Percentiles rank a stretch among this genome's conserved stretches.
These are phyloP conservation scores for Paecilomyces variotii DNA, from an alignment of 2,329 filamentous ascomycete species.

Conservation along the genomic window DNA sequence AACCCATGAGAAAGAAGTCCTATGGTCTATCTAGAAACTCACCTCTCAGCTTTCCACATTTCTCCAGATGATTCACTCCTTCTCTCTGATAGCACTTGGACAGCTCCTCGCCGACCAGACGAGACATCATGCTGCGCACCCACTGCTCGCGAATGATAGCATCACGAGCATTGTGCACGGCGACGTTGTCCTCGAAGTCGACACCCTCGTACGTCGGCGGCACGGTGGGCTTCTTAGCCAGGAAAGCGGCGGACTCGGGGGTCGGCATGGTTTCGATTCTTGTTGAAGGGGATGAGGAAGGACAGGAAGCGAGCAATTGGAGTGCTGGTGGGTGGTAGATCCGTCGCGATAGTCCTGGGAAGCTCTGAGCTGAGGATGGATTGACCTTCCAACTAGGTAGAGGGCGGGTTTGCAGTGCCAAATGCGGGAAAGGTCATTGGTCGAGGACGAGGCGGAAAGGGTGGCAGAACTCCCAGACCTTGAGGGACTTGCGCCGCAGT, in stretches of 20 bases:
- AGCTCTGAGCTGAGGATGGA: not conserved
- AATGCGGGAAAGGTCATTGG: not conserved
- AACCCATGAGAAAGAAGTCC: not conserved
- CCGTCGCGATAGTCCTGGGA: not conserved
- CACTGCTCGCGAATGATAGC: constrained; percentile 60
- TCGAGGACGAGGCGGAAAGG: not conserved
- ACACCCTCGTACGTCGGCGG: constrained; percentile 59
- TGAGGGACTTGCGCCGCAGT: no score
- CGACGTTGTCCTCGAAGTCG: constrained; percentile 57
- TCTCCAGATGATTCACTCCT: constrained; percentile 61
- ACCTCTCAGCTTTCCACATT: constrained; percentile 60
- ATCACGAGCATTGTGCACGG: constrained; percentile 57
- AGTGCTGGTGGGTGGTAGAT: not conserved
- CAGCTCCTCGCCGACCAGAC: constrained; percentile 58
- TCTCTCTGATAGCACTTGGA: constrained; percentile 59
- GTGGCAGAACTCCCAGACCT: not conserved
- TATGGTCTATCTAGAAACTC: constrained; percentile 19
- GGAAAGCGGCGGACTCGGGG: constrained; percentile 56
- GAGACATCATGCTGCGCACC: constrained; percentile 62
- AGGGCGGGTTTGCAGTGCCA: not conserved
- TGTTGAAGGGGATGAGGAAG: not conserved
- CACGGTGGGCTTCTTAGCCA: constrained; percentile 58
- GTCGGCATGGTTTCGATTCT: constrained; percentile 47
- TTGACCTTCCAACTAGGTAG: not conserved
- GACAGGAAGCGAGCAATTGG: not conserved